Conservation (phyloP, 2,329 filamentous ascomycete species). For the Fusarium lateritium region DNA sequence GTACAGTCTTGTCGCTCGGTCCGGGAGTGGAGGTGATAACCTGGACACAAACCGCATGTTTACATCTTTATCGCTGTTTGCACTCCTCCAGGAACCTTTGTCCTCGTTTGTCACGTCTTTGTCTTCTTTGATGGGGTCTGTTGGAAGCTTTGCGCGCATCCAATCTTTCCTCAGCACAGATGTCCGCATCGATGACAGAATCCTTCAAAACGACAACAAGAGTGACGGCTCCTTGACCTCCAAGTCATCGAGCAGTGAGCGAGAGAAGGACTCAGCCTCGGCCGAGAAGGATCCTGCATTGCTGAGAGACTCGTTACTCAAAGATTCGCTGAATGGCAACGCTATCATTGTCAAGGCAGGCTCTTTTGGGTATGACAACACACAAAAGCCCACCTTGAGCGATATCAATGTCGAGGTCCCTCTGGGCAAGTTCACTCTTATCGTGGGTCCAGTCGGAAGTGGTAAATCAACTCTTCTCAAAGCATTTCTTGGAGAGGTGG, state of each 20-base stretch:
- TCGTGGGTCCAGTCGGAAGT: conserved; percentile 55
- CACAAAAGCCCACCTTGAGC: conserved; percentile 14
- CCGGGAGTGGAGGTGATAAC: conserved; percentile 8
- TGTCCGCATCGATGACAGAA: conserved; percentile 12
- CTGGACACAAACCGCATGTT: conserved; percentile 40
- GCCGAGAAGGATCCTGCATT: not conserved
- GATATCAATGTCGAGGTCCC: conserved; percentile 21
- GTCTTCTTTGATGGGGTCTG: conserved; percentile 34
- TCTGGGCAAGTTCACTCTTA: conserved; percentile 27
- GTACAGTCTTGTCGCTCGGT: conserved; percentile 34
- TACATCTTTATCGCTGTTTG: conserved; percentile 36
- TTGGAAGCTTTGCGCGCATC: conserved; percentile 37
- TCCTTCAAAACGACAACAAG: not conserved
- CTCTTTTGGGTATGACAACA: conserved; percentile 29
- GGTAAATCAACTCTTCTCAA: conserved; percentile 56
- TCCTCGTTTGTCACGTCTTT: conserved; percentile 27
- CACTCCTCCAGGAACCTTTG: conserved; percentile 28
- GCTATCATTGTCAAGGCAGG: conserved; percentile 2
- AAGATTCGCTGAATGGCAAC: not conserved
- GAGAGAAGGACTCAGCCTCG: not conserved
- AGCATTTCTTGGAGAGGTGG: conserved; percentile 50
- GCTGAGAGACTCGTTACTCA: not conserved
- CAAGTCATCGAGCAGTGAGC: not conserved
- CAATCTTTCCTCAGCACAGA: conserved; percentile 35
- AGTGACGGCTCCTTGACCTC: not conserved